A percentile compares a stretch with the other conserved stretches of the same genome.
phyloP scores from a whole-genome alignment of 1,139 yeast genomes.

The Sugiyamaella paludigena region DNA sequence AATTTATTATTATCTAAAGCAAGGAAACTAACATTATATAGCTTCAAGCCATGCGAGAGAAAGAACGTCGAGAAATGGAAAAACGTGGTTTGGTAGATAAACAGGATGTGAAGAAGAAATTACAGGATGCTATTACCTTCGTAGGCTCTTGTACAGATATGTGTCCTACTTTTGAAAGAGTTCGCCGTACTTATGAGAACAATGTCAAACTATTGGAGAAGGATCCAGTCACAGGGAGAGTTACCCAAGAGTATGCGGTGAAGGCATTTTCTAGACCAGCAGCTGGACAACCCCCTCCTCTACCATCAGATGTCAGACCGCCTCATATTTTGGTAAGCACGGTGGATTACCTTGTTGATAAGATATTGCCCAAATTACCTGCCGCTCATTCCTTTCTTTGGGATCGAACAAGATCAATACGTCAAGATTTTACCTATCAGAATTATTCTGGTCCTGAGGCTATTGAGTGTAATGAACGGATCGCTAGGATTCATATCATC shows the following conservation, averaged over 20 bases:
- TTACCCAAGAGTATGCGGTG: slow-evolving; percentile 64
- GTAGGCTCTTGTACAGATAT: slow-evolving; percentile 87
- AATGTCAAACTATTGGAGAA: slow-evolving; percentile 80
- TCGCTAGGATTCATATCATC: slow-evolving; percentile 82
- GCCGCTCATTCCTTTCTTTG: slow-evolving; percentile 90
- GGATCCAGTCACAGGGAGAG: slow-evolving; percentile 56
- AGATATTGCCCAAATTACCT: slow-evolving; percentile 65
- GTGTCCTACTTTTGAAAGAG: slow-evolving; percentile 94
- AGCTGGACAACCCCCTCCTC: slow-evolving; percentile 97
- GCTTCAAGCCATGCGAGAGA: slow-evolving; percentile 65
- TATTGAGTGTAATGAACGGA: slow-evolving; percentile 85
- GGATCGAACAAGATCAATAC: slow-evolving; percentile 97
- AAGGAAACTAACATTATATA: background rate
- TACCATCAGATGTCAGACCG: slow-evolving; percentile 96
- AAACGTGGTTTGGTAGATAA: slow-evolving; percentile 79
- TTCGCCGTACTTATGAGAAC: slow-evolving; percentile 82
- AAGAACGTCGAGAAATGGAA: slow-evolving; percentile 81
- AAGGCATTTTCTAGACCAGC: slow-evolving; percentile 97
- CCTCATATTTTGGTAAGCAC: slow-evolving; percentile 70
- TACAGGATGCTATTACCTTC: slow-evolving; percentile 83
- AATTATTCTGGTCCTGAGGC: slow-evolving; percentile 94
- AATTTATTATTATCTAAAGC: too few relatives aligned
- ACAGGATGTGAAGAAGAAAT: slow-evolving; percentile 75
- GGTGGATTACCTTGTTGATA: slow-evolving; percentile 64
- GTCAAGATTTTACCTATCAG: slow-evolving; percentile 97